Percentiles rank a stretch among this genome's conserved stretches.
Conservation (phyloP, 2,329 filamentous ascomycete species). For the Bipolaris zeicola region DNA sequence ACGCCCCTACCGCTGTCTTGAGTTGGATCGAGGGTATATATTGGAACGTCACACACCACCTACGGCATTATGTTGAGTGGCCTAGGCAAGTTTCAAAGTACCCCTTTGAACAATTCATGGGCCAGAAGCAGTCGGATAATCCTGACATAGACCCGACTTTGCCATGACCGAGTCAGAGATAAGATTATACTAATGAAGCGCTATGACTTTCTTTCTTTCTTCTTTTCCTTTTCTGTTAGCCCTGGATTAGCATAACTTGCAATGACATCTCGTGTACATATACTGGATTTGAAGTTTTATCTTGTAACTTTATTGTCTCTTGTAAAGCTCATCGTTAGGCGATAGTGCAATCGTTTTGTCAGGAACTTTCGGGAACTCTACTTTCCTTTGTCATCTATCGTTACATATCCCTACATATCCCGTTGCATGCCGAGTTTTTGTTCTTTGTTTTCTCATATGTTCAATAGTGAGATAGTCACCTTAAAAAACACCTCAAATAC, state of each 20-base stretch:
- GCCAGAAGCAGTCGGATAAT: slow-evolving; percentile 25
- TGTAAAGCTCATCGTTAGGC: background rate
- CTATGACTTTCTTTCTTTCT: background rate
- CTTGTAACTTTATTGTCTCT: background rate
- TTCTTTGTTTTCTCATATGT: too few species aligned
- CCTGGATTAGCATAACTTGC: background rate
- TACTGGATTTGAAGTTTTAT: background rate
- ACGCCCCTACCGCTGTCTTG: slow-evolving; percentile 40
- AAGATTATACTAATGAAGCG: background rate
- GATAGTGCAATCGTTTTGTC: background rate
- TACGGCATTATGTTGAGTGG: slow-evolving; percentile 40
- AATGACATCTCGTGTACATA: background rate
- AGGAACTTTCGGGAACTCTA: too few species aligned
- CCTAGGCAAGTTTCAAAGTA: slow-evolving; percentile 38
- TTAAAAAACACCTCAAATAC: too few species aligned
- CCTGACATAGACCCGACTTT: slow-evolving; percentile 12
- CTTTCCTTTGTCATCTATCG: too few species aligned
- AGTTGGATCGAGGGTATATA: slow-evolving; percentile 45
- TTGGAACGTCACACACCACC: slow-evolving; percentile 27
- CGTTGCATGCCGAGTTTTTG: too few species aligned
- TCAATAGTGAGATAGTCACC: too few species aligned
- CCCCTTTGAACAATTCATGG: slow-evolving; percentile 36
- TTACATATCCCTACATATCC: too few species aligned
- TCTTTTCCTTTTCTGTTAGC: background rate
- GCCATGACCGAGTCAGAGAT: background rate